Base-by-base conservation (phyloP, 2,329 filamentous ascomycete species). In the Trichoderma asperellum region DNA sequence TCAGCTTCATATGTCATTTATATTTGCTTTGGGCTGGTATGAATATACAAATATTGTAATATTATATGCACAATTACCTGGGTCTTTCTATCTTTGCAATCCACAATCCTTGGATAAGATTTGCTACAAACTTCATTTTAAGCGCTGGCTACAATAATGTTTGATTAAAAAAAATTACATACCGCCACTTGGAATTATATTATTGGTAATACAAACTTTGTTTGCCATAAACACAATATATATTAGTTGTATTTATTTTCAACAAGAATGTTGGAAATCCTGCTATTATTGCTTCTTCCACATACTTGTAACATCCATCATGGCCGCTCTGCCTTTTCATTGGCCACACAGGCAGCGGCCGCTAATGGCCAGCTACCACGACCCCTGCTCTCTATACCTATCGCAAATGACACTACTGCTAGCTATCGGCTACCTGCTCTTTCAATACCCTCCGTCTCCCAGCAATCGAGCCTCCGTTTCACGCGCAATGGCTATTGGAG, bases 401-500 rank as follows among this genome's bases (percentile, higher is more conserved):
- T 18, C 53, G 52, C 40, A 40, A 56, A 67, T 67, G 64, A 67
- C 55, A 67, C 58, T 68, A 27, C 32, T 32, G 32, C 32, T 32
- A 32, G 32, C 32, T 32, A 32, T 8, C 32, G 32, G 32, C 32
- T 32, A 18, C 14, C 37, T 40, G 4, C 40, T 27, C 57, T 40
- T 11, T 56, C 21, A 24, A 29, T 35, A 29, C 34, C 14, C 43
- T 68, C 53, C 43, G 34, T 55, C 37, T 61, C 16, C 52, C 21
- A 37, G 53, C 21, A 47, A 29, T 18, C 53, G 29, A 59, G 29
- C n/a, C 37, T 56, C 64, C 10, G 43, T 61, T 47, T 27, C 37
- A 68, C 57, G 65, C 60, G 60, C 37, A 72, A 88, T 88, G 86
- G 84, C 86, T 70, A 83, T 87, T 72, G 85, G 85, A 70, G 60